Evolutionary conservation across 257 asterid genomes (phyloP).

Genomic region (Lycium barbarum): DNA sequence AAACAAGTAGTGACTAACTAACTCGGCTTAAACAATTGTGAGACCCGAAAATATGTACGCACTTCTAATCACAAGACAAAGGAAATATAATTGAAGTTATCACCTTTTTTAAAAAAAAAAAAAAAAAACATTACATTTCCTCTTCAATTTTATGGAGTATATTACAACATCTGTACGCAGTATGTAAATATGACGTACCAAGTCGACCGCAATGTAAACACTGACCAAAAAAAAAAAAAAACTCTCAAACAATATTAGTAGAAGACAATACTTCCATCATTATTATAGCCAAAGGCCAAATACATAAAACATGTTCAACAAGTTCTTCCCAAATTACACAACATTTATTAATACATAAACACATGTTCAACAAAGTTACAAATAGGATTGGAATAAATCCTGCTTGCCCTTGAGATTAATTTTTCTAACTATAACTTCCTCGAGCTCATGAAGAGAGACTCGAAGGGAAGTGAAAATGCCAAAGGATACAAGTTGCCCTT

Average conservation of each 20-base stretch:
- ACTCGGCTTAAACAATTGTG: neutral
- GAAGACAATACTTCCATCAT: neutral
- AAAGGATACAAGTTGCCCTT: constrained; percentile 96
- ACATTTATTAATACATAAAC: constrained; percentile 28
- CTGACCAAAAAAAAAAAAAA: neutral
- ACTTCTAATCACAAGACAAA: neutral
- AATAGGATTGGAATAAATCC: constrained; percentile 32
- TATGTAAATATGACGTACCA: neutral
- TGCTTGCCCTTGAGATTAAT: constrained; percentile 39
- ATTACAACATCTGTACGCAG: neutral
- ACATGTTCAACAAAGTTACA: constrained; percentile 27
- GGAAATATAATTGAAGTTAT: neutral
- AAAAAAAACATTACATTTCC: neutral
- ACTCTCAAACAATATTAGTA: neutral
- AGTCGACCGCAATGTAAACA: neutral
- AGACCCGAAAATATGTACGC: neutral
- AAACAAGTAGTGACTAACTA: neutral
- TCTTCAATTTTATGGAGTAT: neutral
- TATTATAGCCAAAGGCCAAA: neutral
- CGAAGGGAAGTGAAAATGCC: constrained; percentile 54
- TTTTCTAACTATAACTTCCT: neutral
- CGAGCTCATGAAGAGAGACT: constrained; percentile 22
- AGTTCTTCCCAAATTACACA: neutral
- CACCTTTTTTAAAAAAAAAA: neutral
- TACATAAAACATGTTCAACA: neutral